Evolutionary conservation across 805 yeast species (phyloP).

Genomic region (Wickerhamiella sergipiensis): DNA sequence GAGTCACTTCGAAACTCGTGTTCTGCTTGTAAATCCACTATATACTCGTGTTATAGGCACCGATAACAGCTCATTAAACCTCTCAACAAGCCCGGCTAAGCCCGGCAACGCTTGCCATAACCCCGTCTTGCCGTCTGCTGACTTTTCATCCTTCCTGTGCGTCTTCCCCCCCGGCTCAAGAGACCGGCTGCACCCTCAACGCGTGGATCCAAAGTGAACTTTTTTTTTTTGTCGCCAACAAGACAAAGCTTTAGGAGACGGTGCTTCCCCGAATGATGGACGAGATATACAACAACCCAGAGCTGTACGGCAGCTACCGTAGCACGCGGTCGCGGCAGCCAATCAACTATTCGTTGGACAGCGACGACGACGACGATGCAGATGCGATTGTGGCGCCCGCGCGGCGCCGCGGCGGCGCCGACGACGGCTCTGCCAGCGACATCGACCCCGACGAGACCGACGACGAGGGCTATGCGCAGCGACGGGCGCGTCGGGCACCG

Average conservation of each 20-base stretch:
- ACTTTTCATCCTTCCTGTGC: neutral
- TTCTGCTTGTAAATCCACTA: too few species aligned
- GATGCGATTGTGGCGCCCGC: slow-evolving; percentile 1
- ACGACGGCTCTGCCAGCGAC: neutral
- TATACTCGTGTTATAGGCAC: too few species aligned
- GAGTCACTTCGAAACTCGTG: too few species aligned
- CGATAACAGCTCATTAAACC: too few species aligned
- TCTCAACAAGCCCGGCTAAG: too few species aligned
- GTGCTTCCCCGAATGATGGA: neutral
- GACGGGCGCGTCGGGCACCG: neutral
- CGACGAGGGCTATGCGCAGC: neutral
- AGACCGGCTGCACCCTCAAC: neutral
- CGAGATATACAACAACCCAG: slow-evolving; percentile 14
- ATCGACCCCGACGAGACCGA: slow-evolving; percentile 1
- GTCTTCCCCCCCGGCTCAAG: neutral
- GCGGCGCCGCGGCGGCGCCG: neutral
- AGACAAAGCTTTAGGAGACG: neutral
- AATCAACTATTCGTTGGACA: slow-evolving; percentile 2
- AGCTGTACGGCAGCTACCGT: slow-evolving; percentile 31
- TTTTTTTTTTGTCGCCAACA: neutral
- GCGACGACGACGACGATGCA: slow-evolving; percentile 1
- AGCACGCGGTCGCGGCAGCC: slow-evolving; percentile 24
- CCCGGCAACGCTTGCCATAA: too few species aligned
- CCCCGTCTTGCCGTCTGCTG: neutral
- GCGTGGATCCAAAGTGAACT: neutral